Evolutionary conservation across 495 filamentous ascomycete species (phyloP), one percentile per base, ranked within the genome.

Genomic region (Annulohypoxylon moriforme): DNA sequence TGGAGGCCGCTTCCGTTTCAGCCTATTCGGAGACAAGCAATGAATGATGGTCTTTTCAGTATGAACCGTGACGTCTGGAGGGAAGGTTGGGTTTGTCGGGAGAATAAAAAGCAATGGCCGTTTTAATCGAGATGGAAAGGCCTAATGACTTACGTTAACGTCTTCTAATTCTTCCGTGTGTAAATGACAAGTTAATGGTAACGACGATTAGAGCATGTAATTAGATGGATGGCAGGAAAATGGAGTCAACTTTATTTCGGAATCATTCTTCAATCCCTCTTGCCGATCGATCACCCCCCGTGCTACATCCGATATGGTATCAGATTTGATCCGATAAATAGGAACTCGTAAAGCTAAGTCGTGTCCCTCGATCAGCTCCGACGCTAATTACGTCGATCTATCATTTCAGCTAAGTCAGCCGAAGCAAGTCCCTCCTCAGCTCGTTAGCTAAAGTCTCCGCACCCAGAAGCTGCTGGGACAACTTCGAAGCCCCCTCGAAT

Each of bases 1-100:
- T 13, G 74, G 74, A 16, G 69, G 74, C n/a, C 73, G 73, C 4
- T 78, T 78, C 52, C 73, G 76, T 0, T 78, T 78, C 40, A 78
- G 76, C 57, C 40, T 78, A 34, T 76, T 76, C 36, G 68, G 76
- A 24, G 65, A 68, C 8, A 67, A 68, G 34, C 50, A 64, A 50
- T 68, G 61, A 71, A 34, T 20, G n/a, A 33, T 24, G 8, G 20
- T 7, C 0, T 57, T 29, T 14, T 29, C 11, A n/a, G 11, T 47
- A 50, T 66, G 56, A 40, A 49, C 20, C 8, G 16, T 24, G 36
- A 27, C 33, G 29, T 33, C 49, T 40, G 29, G 40, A 14, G 27
- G 38, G 20, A 9, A 36, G 6, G 5, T 36, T 13, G 27, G 34
- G 8, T 67, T 25, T 14, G 27, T 20, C n/a, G 11, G 22, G 38